A percentile compares a stretch with the other conserved stretches of the same genome.
These are phyloP conservation scores for Acanthamoeba triangularis DNA, from an alignment of 208 protist species.

Conservation along the genomic window DNA sequence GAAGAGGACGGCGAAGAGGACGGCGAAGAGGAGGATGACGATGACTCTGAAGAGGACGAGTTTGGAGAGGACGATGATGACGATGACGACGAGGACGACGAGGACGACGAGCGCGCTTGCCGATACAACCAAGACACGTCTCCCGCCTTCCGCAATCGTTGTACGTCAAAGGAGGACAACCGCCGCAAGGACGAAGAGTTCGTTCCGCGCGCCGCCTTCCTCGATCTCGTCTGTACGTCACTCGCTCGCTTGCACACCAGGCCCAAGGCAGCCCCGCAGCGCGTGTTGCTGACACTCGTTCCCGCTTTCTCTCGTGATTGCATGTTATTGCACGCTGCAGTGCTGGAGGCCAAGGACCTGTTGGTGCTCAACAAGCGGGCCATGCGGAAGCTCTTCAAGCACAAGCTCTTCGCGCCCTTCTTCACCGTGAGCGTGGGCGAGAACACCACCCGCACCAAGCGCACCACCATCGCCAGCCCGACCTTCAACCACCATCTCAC, in stretches of 20 bases:
- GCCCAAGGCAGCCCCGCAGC: too few relatives aligned
- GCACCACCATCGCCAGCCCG: not conserved
- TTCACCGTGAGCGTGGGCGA: slow-evolving; percentile 44
- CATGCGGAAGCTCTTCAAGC: slow-evolving; percentile 53
- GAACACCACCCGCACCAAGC: not conserved
- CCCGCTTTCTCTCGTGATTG: not conserved
- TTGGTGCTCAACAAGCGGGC: slow-evolving; percentile 24
- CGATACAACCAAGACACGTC: not conserved
- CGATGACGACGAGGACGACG: not conserved
- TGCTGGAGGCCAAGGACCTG: slow-evolving; percentile 21
- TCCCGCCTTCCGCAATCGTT: too few relatives aligned
- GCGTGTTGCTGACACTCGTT: too few relatives aligned
- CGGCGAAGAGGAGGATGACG: not conserved
- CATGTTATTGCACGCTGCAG: not conserved
- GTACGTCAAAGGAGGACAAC: too few relatives aligned
- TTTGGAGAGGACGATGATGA: not conserved
- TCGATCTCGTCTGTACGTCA: slow-evolving; percentile 14
- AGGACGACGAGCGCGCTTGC: slow-evolving; percentile 2
- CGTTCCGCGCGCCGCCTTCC: not conserved
- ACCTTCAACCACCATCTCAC: slow-evolving; percentile 8
- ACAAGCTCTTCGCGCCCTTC: not conserved
- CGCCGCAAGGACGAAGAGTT: not conserved
- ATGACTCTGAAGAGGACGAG: not conserved
- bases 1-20: not conserved
- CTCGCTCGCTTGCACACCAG: not conserved